Conservation (phyloP, 352 stramenopile genomes). For the Phytophthora kernoviae region DNA sequence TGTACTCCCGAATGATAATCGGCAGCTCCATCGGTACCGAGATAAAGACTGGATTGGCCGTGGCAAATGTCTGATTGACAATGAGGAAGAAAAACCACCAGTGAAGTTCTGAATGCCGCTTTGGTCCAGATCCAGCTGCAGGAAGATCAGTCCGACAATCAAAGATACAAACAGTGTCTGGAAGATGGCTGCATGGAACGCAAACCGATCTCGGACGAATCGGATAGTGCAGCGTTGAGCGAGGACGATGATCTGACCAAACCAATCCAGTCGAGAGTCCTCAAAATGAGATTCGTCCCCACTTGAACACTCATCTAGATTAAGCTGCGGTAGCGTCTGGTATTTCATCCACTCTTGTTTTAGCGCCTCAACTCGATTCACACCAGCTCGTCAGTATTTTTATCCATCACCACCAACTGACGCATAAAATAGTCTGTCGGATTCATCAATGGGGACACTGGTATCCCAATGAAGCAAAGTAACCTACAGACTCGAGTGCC, state of each 20-base stretch:
- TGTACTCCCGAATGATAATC: slow-evolving; percentile 40
- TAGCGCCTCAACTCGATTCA: slow-evolving; percentile 22
- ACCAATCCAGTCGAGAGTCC: slow-evolving; percentile 10
- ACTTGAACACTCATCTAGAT: not conserved
- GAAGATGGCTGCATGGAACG: slow-evolving; percentile 25
- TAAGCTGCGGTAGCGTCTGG: not conserved
- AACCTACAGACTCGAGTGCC: slow-evolving; percentile 33
- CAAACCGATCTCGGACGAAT: slow-evolving; percentile 27
- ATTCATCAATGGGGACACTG: slow-evolving; percentile 43
- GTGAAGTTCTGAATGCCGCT: slow-evolving; percentile 35
- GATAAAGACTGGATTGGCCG: slow-evolving; percentile 33
- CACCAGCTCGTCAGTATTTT: slow-evolving; percentile 27
- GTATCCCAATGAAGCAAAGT: slow-evolving; percentile 32
- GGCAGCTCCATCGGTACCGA: slow-evolving; percentile 36
- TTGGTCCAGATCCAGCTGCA: slow-evolving; percentile 32
- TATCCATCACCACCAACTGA: slow-evolving; percentile 40
- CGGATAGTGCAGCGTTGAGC: slow-evolving; percentile 29
- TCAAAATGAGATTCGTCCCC: slow-evolving; percentile 3
- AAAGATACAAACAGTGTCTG: slow-evolving; percentile 37
- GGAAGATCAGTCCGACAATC: slow-evolving; percentile 36
- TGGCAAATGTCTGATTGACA: slow-evolving; percentile 44
- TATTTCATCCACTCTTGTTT: slow-evolving; percentile 30
- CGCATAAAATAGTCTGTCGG: slow-evolving; percentile 52
- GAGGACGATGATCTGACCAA: slow-evolving; percentile 28
- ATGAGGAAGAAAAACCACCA: slow-evolving; percentile 42